Conservation (phyloP, 1,284 basidiomycete genomes). For the Heterobasidion occidentale region DNA sequence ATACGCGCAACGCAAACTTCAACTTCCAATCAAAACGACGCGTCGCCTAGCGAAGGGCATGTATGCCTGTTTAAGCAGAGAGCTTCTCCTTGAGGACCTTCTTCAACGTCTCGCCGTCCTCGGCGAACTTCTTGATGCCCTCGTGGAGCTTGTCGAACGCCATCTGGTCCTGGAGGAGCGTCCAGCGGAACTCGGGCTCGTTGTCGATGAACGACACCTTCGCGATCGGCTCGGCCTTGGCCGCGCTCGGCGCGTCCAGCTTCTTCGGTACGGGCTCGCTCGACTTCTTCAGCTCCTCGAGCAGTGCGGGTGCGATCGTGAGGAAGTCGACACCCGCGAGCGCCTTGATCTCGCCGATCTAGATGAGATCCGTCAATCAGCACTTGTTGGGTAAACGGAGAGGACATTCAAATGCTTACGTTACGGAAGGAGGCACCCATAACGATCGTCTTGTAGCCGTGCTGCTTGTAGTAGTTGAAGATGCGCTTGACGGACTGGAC, state of each 20-base stretch:
- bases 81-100: slow-evolving; percentile 77
- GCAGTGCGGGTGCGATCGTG: slow-evolving; percentile 86
- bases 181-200: slow-evolving; percentile 94
- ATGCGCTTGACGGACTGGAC: slow-evolving; percentile 93
- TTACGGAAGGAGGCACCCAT: slow-evolving; percentile 99
- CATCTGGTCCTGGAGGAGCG: slow-evolving; percentile 87
- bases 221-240: slow-evolving; percentile 51
- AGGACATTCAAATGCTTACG: slow-evolving; percentile 33
- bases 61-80: slow-evolving; percentile 11
- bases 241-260: slow-evolving; percentile 61
- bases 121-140: slow-evolving; percentile 96
- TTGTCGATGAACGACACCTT: slow-evolving; percentile 90
- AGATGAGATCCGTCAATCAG: slow-evolving; percentile 2
- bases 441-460: slow-evolving; percentile 98
- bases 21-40: no score
- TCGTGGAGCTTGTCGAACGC: slow-evolving; percentile 96
- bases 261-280: slow-evolving; percentile 76
- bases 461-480: slow-evolving; percentile 99
- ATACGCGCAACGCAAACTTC: no score
- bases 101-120: slow-evolving; percentile 91
- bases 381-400: slow-evolving; percentile 8
- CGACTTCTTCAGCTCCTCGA: slow-evolving; percentile 89
- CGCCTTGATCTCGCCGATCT: slow-evolving; percentile 89
- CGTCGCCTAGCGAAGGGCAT: no score
- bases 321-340: slow-evolving; percentile 96